Evolutionary conservation across 305 asterid species (phyloP).

Genomic region (Fraxinus sp.): DNA sequence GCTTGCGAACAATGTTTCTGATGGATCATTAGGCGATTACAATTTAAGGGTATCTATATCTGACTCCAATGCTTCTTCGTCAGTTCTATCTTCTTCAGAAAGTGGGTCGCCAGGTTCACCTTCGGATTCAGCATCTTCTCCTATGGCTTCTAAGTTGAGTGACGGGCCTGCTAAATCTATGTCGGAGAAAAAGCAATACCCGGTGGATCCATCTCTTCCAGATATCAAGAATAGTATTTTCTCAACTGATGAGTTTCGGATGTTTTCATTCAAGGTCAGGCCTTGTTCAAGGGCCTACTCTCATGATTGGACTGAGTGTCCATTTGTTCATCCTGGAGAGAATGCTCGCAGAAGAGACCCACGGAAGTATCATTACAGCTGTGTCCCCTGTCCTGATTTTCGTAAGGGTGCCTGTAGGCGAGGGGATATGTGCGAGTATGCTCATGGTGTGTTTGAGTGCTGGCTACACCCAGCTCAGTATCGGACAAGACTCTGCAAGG

Average conservation of each 20-base stretch:
- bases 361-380: conserved; percentile 62
- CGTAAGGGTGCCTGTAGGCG: conserved; percentile 67
- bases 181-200: conserved; percentile 62
- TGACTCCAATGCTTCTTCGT: conserved; percentile 43
- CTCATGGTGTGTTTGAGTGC: conserved; percentile 74
- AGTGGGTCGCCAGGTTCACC: conserved; percentile 52
- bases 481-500: conserved; percentile 64
- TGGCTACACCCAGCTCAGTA: conserved; percentile 84
- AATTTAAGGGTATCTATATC: conserved; percentile 38
- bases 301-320: conserved; percentile 81
- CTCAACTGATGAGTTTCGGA: conserved; percentile 68
- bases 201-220: conserved; percentile 72
- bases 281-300: conserved; percentile 76
- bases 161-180: conserved; percentile 32
- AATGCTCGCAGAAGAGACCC: conserved; percentile 75
- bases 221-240: conserved; percentile 64
- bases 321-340: conserved; percentile 73
- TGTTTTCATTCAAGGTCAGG: conserved; percentile 64
- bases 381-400: conserved; percentile 75
- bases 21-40: conserved; percentile 44
- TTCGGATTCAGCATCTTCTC: conserved; percentile 39
- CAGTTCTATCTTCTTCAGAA: conserved; percentile 53
- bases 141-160: conserved; percentile 33
- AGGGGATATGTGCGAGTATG: conserved; percentile 73
- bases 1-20: conserved; percentile 42